Evolutionary conservation across 306 rosid species (phyloP), one percentile per base, ranked within the genome.

Genomic region (Citrullus mucosospermus): DNA sequence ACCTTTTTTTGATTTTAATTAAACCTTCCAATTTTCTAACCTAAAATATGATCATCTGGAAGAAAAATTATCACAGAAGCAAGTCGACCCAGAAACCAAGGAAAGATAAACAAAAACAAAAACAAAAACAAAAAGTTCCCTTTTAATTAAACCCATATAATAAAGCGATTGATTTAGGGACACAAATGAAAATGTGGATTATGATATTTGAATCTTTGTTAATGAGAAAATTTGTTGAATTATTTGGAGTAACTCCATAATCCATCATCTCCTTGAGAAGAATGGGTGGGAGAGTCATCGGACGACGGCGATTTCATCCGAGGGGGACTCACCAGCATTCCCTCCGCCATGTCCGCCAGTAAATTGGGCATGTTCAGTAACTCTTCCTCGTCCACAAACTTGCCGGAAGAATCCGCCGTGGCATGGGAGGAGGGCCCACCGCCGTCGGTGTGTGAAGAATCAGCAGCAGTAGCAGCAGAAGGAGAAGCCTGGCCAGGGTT

Each of bases 321-420:
- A 0, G 91, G 91, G 2, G 91, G 91, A 34, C 87, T 88, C 2
- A 88, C 79, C 13, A 88, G 83, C 91, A 88, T 83, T 78, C 91
- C 91, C 81, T 80, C 86, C 4, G 91, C 91, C 91, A 88, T 85
- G 50, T 88, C 79, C 55, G 70, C 86, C 77, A 85, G 77, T 76
- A 85, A 71, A 81, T 85, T 88, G 68, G 91, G 89, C 91, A 88
- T 85, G 74, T 88, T 88, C 77, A 83, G 28, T 20, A 83, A 43
- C 34, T 54, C 89, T 3, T 85, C 91, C 60, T 85, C 88, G 38
- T 87, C 91, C 20, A 85, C 36, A 30, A 65, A 94, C 82, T 83
- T 85, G 58, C 44, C 71, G 15, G 34, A 68, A 5, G 25, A 8
- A 36, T 22, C 62, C 11, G 20, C 80, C 11, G 32, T 22, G 36